Evolutionary conservation across 768 basidiomycete genomes (phyloP), one percentile per base, ranked within the genome.

Genomic region (Mycena albidolilacea): DNA sequence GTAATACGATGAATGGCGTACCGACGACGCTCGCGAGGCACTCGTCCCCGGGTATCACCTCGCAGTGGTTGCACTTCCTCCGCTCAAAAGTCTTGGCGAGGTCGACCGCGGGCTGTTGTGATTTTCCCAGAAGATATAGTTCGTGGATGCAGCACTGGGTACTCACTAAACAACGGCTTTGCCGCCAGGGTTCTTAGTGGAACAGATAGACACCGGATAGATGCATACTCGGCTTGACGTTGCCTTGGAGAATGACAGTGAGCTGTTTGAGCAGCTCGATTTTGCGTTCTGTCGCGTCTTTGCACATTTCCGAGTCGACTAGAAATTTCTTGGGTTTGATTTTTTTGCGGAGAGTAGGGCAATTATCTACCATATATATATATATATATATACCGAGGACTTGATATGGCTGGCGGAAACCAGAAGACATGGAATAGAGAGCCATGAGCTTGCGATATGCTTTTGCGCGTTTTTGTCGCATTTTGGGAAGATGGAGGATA

Each of bases 121-220:
- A 78, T 70, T 88, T 90, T 14, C 96, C 97, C 68, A 93, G 89
- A 3, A 96, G 87, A 83, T 99, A 99, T 2, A 99, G 87, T 79
- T 96, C 95, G 76, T 97, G 92, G 52, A 99, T 96, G 80, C 93
- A 97, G 81, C 98, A 99, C 80, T 99, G 97, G 0, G 98, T 98
- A 81, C 99, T 98, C 97, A 99, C 98, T 98, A 76, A 76, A 79
- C 70, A 82, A 81, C 81, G 82, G 83, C 84, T 86, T 85, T 84
- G 84, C 82, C 80, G 87, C 85, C 78, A 83, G 80, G 66, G 58
- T 60, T 73, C 63, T 78, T 73, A 82, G 75, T 75, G 69, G 70
- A 67, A 54, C 37, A 48, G 9, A 54, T 50, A 50, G 66, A 73
- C 8, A 46, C 46, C 23, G 44, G 15, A 66, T 46, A 11, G 14